Base-by-base conservation (phyloP, 805 yeast species). In the Cyberlindnera subsufficiens region DNA sequence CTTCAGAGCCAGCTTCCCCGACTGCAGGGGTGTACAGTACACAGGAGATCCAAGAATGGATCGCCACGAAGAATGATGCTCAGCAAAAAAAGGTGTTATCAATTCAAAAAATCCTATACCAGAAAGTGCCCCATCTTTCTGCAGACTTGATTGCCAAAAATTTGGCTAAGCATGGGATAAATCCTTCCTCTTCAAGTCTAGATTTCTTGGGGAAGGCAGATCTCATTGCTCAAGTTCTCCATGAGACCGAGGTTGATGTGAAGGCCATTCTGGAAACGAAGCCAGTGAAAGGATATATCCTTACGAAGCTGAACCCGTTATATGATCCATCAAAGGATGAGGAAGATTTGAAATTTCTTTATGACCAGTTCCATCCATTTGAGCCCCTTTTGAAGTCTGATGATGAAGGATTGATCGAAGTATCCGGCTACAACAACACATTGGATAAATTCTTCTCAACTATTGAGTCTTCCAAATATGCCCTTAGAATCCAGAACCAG, bases 401-500 rank as follows among this genome's bases (percentile, higher is more conserved):
- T 2, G 69, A 64, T 8, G 49, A 52, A 1, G 64, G 66, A 18
- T 55, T 80, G 17, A 67, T 74, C 3, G 67, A 66, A 16, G 63
- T 78, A 13, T 62, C 66, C 7, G 89, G 93, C 0, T 91, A 88
- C 60, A 90, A 88, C 57, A 75, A 76, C 44, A 82, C 97, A 0
- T 71, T 91, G 17, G 99, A 91, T 61, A 69, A 67, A 33, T 91
- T 86, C 57, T 91, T 86, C 59, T 87, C 96, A 0, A 80, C 91
- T 0, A 68, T 90, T 14, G 96, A 91, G 56, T 80, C 95, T 4
- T 78, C 88, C 4, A 87, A 86, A 55, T 77, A 80, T 54, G 81
- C 89, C 0, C 63, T 86, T 43, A 76, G 80, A 44, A 75, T 85
- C 30, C 95, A 87, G 47, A 82, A 79, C 47, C 90, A 84, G 49